A percentile compares a stretch with the other conserved stretches of the same genome.
phyloP scores from a whole-genome alignment of 495 filamentous ascomycete genomes.

The Pyronema domesticum region DNA sequence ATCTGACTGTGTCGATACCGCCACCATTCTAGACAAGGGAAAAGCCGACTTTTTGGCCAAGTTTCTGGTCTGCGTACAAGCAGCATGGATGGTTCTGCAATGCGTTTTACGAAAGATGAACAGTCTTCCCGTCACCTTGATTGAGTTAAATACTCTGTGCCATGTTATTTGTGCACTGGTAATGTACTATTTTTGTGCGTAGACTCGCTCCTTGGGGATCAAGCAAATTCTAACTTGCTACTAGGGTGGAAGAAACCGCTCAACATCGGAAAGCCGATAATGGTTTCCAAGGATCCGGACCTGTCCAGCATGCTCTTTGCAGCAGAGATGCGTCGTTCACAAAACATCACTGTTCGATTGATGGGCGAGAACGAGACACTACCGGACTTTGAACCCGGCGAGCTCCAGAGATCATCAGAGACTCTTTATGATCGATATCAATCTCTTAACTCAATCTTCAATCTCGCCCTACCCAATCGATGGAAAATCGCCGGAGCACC shows the following conservation, averaged over 20 bases:
- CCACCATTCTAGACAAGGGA: constrained; percentile 17
- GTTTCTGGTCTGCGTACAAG: constrained; percentile 23
- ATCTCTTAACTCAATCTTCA: neutral
- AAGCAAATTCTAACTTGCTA: neutral
- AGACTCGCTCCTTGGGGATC: neutral
- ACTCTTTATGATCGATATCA: neutral
- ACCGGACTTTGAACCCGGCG: neutral
- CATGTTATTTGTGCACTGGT: constrained; percentile 26
- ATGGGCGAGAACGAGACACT: neutral
- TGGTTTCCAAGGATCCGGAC: neutral
- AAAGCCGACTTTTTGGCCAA: constrained; percentile 27
- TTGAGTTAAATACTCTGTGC: constrained; percentile 27
- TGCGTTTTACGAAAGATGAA: constrained; percentile 17
- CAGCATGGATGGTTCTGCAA: constrained; percentile 25
- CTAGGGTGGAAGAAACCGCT: constrained; percentile 9
- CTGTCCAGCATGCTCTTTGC: neutral
- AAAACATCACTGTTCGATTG: neutral
- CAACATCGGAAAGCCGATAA: neutral
- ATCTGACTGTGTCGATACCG: neutral
- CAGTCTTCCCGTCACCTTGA: constrained; percentile 19
- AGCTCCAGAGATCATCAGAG: neutral
- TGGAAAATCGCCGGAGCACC: neutral
- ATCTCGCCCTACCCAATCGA: neutral
- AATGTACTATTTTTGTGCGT: constrained; percentile 19
- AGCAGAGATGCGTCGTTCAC: neutral